Evolutionary conservation across 805 yeast species (phyloP).

Genomic region (Barnettozyma salicaria): DNA sequence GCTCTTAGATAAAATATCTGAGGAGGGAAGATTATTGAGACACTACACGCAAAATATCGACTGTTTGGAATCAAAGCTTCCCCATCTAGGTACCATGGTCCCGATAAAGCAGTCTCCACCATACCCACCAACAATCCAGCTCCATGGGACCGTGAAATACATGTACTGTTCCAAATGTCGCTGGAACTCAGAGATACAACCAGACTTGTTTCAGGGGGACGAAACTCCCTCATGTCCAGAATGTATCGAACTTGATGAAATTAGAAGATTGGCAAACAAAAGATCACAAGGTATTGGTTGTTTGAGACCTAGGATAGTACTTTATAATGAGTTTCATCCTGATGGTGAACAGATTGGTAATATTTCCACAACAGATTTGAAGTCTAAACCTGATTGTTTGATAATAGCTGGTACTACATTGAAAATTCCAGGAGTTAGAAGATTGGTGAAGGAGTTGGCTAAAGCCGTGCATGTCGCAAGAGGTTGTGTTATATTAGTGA

Average conservation of each 20-base stretch:
- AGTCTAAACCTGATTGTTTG: conserved; percentile 65
- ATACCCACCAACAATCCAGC: conserved; percentile 60
- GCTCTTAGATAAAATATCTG: conserved; percentile 52
- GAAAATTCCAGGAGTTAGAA: conserved; percentile 68
- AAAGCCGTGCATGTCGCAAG: conserved; percentile 48
- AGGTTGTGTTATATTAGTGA: conserved; percentile 59
- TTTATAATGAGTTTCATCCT: conserved; percentile 75
- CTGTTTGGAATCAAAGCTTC: conserved; percentile 60
- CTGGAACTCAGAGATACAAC: conserved; percentile 47
- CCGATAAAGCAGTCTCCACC: conserved; percentile 42
- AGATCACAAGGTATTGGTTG: conserved; percentile 58
- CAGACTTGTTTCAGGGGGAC: conserved; percentile 39
- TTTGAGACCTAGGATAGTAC: conserved; percentile 58
- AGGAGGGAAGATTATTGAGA: conserved; percentile 58
- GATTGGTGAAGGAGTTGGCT: conserved; percentile 55
- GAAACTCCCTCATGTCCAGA: conserved; percentile 57
- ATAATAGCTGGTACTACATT: conserved; percentile 81
- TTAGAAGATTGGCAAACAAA: conserved; percentile 56
- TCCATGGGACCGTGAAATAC: conserved; percentile 74
- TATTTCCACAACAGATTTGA: conserved; percentile 61
- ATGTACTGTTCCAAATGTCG: conserved; percentile 77
- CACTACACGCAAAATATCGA: conserved; percentile 89
- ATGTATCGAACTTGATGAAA: conserved; percentile 52
- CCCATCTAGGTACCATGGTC: conserved; percentile 40
- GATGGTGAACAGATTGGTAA: conserved; percentile 85